A percentile compares a stretch with the other conserved stretches of the same genome.
Evolutionary conservation across 768 basidiomycete species (phyloP).

Genomic region (Pleurotus pulmonarius): DNA sequence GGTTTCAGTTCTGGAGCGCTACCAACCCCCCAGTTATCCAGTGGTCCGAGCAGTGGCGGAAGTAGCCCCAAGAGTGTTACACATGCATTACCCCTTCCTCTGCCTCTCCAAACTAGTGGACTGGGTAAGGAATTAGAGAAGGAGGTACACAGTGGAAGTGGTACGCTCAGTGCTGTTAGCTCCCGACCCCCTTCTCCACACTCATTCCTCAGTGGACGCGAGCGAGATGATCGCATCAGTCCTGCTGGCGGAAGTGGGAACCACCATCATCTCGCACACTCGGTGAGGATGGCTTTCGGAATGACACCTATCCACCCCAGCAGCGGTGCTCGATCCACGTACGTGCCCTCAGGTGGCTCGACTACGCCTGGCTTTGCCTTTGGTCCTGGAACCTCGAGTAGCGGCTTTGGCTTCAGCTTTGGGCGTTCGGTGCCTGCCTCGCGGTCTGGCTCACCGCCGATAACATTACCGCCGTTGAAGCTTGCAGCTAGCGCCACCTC

Average conservation of each 20-base stretch:
- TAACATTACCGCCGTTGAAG: conserved; percentile 67
- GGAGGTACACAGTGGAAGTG: conserved; percentile 15
- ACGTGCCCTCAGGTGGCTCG: conserved; percentile 15
- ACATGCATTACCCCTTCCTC: conserved; percentile 20
- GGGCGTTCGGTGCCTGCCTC: conserved; percentile 47
- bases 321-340: conserved; percentile 10
- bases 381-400: not conserved
- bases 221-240: conserved; percentile 12
- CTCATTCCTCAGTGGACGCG: conserved; percentile 19
- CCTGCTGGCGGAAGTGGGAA: conserved; percentile 14
- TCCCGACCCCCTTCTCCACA: conserved; percentile 63
- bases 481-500: conserved; percentile 19
- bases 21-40: conserved; percentile 61
- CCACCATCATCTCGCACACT: conserved; percentile 74
- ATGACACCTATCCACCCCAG: conserved; percentile 78
- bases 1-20: conserved; percentile 13
- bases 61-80: conserved; percentile 57
- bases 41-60: conserved; percentile 60
- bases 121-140: conserved; percentile 5
- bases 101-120: not conserved
- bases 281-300: conserved; percentile 83
- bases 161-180: conserved; percentile 42
- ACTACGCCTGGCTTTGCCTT: not conserved
- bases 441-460: conserved; percentile 66
- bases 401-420: conserved; percentile 1